Conservation (phyloP, 2,329 filamentous ascomycete genomes). For the Pseudogymnoascus sp. region DNA sequence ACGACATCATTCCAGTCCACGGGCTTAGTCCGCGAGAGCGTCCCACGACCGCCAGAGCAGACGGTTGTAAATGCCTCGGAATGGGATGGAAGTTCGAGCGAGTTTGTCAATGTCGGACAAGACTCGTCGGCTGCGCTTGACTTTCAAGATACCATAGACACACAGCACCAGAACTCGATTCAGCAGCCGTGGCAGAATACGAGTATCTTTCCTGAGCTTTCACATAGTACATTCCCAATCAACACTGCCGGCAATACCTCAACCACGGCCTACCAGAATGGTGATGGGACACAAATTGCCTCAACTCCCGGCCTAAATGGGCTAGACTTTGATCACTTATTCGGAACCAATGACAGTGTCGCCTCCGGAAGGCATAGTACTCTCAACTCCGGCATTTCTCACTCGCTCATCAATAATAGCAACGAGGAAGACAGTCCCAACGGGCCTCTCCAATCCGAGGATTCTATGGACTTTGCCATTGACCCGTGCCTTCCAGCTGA, state of each 20-base stretch:
- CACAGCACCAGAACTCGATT: neutral
- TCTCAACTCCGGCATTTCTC: neutral
- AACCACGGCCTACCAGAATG: neutral
- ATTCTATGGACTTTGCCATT: neutral
- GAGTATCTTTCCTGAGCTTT: neutral
- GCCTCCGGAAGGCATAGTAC: neutral
- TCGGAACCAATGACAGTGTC: neutral
- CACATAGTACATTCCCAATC: neutral
- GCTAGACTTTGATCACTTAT: neutral
- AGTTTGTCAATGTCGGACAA: neutral
- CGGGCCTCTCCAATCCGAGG: neutral
- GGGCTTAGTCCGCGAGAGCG: neutral
- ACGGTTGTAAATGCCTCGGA: neutral
- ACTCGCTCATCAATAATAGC: neutral
- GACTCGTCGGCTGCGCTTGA: neutral
- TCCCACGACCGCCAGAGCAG: neutral
- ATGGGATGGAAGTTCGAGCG: neutral
- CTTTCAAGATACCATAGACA: neutral
- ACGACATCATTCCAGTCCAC: neutral
- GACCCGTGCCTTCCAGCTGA: neutral
- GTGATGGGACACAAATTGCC: neutral
- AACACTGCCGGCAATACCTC: neutral
- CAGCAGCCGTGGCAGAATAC: neutral
- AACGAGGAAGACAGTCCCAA: neutral
- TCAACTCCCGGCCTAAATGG: neutral